phyloP scores from a whole-genome alignment of 768 basidiomycete species.

The Pulveroboletus sp. region DNA sequence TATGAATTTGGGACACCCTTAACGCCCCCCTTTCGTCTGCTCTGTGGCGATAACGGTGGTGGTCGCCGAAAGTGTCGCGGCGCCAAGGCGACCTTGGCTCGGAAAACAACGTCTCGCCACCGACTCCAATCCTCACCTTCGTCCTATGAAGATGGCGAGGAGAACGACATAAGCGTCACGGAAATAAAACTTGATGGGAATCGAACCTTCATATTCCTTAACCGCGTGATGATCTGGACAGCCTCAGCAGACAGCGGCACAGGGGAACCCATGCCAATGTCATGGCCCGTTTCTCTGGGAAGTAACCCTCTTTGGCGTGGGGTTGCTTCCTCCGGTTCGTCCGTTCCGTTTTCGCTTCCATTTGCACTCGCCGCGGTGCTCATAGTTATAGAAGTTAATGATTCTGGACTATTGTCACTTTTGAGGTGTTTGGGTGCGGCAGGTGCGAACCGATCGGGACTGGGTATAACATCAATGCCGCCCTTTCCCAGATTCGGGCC shows the following conservation, averaged over 20 bases:
- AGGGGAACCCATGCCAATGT: slow-evolving; percentile 85
- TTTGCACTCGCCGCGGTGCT: slow-evolving; percentile 1
- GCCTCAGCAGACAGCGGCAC: slow-evolving; percentile 75
- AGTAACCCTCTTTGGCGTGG: slow-evolving; percentile 45
- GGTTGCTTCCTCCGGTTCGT: not conserved
- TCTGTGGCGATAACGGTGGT: slow-evolving; percentile 54
- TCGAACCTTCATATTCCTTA: slow-evolving; percentile 81
- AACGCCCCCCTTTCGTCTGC: slow-evolving; percentile 57
- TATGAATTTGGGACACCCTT: slow-evolving; percentile 15
- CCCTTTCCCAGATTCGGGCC: slow-evolving; percentile 71
- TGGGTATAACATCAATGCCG: slow-evolving; percentile 75
- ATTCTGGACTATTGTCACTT: slow-evolving; percentile 45
- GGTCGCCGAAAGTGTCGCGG: slow-evolving; percentile 27
- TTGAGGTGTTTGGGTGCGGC: slow-evolving; percentile 42
- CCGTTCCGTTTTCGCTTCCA: not conserved
- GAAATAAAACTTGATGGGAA: not conserved
- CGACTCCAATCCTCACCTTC: slow-evolving; percentile 86
- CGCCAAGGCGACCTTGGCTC: slow-evolving; percentile 58
- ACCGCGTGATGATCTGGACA: slow-evolving; percentile 67
- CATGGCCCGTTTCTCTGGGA: slow-evolving; percentile 81
- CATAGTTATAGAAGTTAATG: slow-evolving; percentile 18
- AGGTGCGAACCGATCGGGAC: slow-evolving; percentile 60
- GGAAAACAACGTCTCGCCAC: slow-evolving; percentile 82
- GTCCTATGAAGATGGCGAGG: slow-evolving; percentile 45
- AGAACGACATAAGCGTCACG: slow-evolving; percentile 6